phyloP scores from a whole-genome alignment of 2,329 filamentous ascomycete species.

The Claviceps purpurea region DNA sequence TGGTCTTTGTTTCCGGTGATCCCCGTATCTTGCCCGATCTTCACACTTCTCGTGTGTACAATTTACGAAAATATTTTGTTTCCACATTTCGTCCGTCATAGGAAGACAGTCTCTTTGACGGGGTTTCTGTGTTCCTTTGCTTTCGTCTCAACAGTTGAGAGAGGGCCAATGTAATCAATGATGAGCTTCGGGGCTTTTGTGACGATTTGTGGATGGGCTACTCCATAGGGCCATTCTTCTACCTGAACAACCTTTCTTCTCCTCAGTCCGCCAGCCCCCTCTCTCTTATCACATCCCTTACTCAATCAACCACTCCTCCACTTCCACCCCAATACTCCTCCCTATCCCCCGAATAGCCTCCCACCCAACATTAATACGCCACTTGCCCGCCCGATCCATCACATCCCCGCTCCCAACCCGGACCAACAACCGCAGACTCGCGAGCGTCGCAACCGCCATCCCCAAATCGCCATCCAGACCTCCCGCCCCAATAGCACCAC shows the following conservation, averaged over 20 bases:
- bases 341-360: slow-evolving; percentile 60
- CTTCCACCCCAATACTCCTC: slow-evolving; percentile 61
- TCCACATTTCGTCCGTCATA: too few species aligned
- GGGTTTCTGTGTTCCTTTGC: too few species aligned
- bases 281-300: slow-evolving; percentile 20
- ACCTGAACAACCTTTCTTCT: neutral
- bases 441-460: slow-evolving; percentile 58
- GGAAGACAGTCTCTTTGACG: too few species aligned
- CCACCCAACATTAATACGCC: slow-evolving; percentile 69
- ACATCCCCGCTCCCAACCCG: slow-evolving; percentile 50
- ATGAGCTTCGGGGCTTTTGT: too few species aligned
- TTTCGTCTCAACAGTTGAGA: too few species aligned
- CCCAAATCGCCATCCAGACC: slow-evolving; percentile 42
- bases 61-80: too few species aligned
- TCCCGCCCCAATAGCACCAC: slow-evolving; percentile 10
- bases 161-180: too few species aligned
- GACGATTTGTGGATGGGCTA: too few species aligned
- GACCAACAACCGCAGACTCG: slow-evolving; percentile 55
- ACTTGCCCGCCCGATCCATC: slow-evolving; percentile 57
- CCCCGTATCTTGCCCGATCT: too few species aligned
- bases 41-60: too few species aligned
- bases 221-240: too few species aligned
- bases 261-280: neutral
- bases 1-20: too few species aligned
- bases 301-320: slow-evolving; percentile 64